Conservation (phyloP, 2,329 filamentous ascomycete genomes). For the Venturiaceae sp. region DNA sequence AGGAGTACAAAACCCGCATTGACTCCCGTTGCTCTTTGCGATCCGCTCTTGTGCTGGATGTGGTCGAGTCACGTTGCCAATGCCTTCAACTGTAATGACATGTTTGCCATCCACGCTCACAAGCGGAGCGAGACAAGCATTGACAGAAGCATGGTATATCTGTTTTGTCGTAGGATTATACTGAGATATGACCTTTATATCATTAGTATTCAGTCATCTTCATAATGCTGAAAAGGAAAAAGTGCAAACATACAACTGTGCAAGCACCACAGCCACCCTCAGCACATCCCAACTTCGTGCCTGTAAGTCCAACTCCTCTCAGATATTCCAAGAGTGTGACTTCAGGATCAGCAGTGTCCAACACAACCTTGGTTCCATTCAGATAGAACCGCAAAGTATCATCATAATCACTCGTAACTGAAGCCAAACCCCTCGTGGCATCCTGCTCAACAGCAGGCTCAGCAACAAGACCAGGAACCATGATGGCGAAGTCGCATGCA, state of each 20-base stretch:
- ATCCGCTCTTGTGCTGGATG: slow-evolving; percentile 89
- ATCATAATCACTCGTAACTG: slow-evolving; percentile 68
- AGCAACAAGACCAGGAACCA: slow-evolving; percentile 50
- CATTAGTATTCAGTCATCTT: slow-evolving; percentile 5
- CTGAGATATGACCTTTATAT: slow-evolving; percentile 66
- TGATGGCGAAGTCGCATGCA: slow-evolving; percentile 18
- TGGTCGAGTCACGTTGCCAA: slow-evolving; percentile 76
- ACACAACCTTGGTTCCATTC: slow-evolving; percentile 79
- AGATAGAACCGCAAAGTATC: slow-evolving; percentile 88
- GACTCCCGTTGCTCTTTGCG: slow-evolving; percentile 82
- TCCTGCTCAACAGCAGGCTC: slow-evolving; percentile 37
- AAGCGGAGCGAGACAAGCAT: slow-evolving; percentile 87
- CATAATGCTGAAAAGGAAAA: slow-evolving; percentile 5
- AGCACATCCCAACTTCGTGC: slow-evolving; percentile 92
- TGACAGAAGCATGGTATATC: slow-evolving; percentile 94
- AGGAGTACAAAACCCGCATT: slow-evolving; percentile 93
- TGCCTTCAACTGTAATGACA: slow-evolving; percentile 94
- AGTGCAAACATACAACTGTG: slow-evolving; percentile 56
- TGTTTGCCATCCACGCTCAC: slow-evolving; percentile 95
- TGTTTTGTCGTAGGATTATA: slow-evolving; percentile 85
- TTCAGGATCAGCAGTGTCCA: slow-evolving; percentile 85
- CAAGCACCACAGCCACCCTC: slow-evolving; percentile 96
- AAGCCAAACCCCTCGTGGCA: slow-evolving; percentile 38
- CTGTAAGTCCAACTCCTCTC: slow-evolving; percentile 83
- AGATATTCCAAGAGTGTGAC: slow-evolving; percentile 88